Percentiles rank a stretch among this genome's conserved stretches.
phyloP scores from a whole-genome alignment of 148 eudicot genomes.

The Tetragonia tetragonoides region DNA sequence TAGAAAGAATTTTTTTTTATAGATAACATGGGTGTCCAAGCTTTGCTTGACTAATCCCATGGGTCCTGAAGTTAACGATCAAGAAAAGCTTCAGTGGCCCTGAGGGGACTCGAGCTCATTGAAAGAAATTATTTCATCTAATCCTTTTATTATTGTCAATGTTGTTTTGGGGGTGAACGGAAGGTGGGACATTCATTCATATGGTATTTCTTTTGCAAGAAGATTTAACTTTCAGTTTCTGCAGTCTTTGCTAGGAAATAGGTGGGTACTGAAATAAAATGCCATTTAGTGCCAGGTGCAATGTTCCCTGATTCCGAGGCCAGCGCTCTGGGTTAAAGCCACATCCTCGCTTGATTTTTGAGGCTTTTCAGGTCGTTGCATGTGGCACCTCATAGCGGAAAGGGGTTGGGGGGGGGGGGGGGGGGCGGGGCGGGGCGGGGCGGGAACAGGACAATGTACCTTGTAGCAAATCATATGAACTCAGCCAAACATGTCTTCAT shows the following conservation, averaged over 20 bases:
- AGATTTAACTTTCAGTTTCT: not conserved
- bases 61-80: too few relatives aligned
- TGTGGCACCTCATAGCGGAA: not conserved
- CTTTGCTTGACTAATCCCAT: too few relatives aligned
- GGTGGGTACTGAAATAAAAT: not conserved
- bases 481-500: slow-evolving; percentile 22
- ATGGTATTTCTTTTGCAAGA: not conserved
- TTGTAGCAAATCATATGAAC: slow-evolving; percentile 19
- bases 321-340: not conserved
- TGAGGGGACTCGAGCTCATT: too few relatives aligned
- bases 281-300: not conserved
- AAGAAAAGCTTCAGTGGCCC: too few relatives aligned
- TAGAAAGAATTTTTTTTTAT: too few relatives aligned
- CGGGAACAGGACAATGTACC: not conserved
- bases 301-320: not conserved
- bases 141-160: not conserved
- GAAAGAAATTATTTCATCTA: too few relatives aligned
- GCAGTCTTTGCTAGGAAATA: not conserved
- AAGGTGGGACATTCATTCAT: not conserved
- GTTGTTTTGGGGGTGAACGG: not conserved
- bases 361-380: not conserved
- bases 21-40: too few relatives aligned
- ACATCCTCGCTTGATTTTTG: not conserved
- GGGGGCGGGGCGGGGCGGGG: not conserved
- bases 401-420: not conserved